Evolutionary conservation across 768 basidiomycete genomes (phyloP), one percentile per base, ranked within the genome.

Genomic region (Ramaria rubella): DNA sequence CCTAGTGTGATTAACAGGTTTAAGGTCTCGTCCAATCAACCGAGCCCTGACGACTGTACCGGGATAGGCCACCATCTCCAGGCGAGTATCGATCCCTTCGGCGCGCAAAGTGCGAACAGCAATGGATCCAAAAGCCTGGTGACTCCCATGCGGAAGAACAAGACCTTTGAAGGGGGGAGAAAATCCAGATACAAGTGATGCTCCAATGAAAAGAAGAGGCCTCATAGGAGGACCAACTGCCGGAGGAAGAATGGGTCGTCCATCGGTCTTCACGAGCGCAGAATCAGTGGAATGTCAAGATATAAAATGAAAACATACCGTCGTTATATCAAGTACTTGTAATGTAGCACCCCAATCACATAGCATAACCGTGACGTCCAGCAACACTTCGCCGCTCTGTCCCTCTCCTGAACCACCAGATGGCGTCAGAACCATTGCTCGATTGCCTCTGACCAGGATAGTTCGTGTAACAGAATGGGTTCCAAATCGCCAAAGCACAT

Each of bases 131-230:
- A 54, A 54, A 23, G 52, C 19, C 24, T 54, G 52, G 43, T n/a
- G 43, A 21, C 23, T 54, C 2, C 52, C 52, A 24, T 54, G 43
- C 12, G 55, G 55, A 48, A 56, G 55, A 24, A 56, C 55, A 26
- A 56, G 26, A 17, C 45, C 45, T 31, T 27, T 49, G 26, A 46
- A 56, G 1, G 55, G 52, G n/a, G 55, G 55, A 30, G 55, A 56
- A 33, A 31, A 56, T 21, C 45, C 55, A 15, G 55, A 56, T 19
- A 56, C 45, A 23, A 45, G 44, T 21, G 55, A 56, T 12, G 24
- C 55, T 24, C 55, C 55, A 23, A 56, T 56, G 40, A 56, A 56
- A 21, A 56, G 33, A 43, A 56, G 46, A 12, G 55, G 55, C 27
- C 45, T 24, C 19, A 44, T 24, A 19, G 8, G 7, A 21, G 55